Evolutionary conservation across 768 basidiomycete genomes (phyloP).

Genomic region (Omphalotus guepiniiformis): DNA sequence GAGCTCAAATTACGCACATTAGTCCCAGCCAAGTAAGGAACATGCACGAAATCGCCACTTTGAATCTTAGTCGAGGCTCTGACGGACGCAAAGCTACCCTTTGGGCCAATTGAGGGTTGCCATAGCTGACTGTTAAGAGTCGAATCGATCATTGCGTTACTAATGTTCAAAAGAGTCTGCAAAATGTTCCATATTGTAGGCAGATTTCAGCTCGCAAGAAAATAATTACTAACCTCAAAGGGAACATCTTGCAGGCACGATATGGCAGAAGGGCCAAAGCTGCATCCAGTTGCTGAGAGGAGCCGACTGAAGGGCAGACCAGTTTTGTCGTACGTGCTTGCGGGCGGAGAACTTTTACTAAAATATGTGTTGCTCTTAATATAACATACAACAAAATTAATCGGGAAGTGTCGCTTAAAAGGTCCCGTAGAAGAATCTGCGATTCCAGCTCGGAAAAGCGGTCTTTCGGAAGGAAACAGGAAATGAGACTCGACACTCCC

Average conservation of each 20-base stretch:
- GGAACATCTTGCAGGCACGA: conserved; percentile 42
- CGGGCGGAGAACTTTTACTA: conserved; percentile 48
- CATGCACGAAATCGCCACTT: conserved; percentile 45
- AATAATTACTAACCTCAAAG: conserved; percentile 30
- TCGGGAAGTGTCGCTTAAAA: conserved; percentile 29
- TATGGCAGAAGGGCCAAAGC: conserved; percentile 33
- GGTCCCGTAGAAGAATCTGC: conserved; percentile 51
- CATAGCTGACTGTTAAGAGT: conserved; percentile 52
- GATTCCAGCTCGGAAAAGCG: conserved; percentile 49
- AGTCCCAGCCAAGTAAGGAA: conserved; percentile 54
- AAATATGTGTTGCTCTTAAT: not conserved
- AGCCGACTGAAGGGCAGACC: conserved; percentile 48
- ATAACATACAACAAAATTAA: conserved; percentile 1
- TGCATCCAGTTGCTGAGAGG: conserved; percentile 41
- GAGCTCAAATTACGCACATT: conserved; percentile 41
- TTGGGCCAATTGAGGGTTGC: conserved; percentile 51
- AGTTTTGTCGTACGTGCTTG: conserved; percentile 44
- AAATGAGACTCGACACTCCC: conserved; percentile 47
- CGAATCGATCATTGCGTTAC: conserved; percentile 38
- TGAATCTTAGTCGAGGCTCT: conserved; percentile 42
- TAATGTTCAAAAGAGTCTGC: conserved; percentile 46
- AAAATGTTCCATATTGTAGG: no score
- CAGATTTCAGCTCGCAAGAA: no score
- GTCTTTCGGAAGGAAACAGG: conserved; percentile 32
- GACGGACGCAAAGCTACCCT: conserved; percentile 43